Evolutionary conservation across 2,329 filamentous ascomycete genomes (phyloP).

Genomic region (Chaetomium sp.): DNA sequence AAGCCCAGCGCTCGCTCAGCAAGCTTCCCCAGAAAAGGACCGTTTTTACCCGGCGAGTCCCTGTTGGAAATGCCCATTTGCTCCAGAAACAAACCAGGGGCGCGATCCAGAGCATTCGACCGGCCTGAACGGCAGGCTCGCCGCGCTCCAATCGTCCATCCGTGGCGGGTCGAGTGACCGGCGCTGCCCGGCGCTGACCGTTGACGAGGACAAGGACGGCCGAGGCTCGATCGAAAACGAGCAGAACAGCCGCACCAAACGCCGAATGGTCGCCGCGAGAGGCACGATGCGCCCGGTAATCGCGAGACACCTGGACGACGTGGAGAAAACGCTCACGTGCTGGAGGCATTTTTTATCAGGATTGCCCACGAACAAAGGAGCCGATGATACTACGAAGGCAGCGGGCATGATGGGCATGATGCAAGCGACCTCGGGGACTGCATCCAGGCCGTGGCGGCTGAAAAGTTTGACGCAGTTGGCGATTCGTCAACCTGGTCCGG

Average conservation of each 20-base stretch:
- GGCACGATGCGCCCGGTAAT: conserved; percentile 8
- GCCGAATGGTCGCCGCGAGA: conserved; percentile 21
- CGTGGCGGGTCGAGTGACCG: conserved; percentile 21
- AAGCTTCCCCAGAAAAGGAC: conserved; percentile 34
- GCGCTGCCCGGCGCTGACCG: conserved; percentile 11
- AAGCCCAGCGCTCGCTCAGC: not conserved
- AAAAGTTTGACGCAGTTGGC: not conserved
- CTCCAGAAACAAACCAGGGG: not conserved
- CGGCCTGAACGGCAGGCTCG: not conserved
- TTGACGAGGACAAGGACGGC: not conserved
- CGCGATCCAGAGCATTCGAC: conserved; percentile 5
- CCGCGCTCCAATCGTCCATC: not conserved
- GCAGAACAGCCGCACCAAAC: conserved; percentile 13
- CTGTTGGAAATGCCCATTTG: conserved; percentile 3
- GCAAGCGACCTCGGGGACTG: not conserved
- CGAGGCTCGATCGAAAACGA: not conserved
- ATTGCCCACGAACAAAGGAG: not conserved
- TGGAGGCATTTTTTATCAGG: not conserved
- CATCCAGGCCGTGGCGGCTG: not conserved
- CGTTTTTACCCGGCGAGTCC: conserved; percentile 33
- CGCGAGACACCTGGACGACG: not conserved
- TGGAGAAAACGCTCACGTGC: not conserved
- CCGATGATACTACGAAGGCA: not conserved
- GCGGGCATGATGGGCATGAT: not conserved
- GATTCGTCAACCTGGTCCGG: conserved; percentile 1